phyloP scores from a whole-genome alignment of 495 filamentous ascomycete genomes.

The Oleoguttula mirabilis region DNA sequence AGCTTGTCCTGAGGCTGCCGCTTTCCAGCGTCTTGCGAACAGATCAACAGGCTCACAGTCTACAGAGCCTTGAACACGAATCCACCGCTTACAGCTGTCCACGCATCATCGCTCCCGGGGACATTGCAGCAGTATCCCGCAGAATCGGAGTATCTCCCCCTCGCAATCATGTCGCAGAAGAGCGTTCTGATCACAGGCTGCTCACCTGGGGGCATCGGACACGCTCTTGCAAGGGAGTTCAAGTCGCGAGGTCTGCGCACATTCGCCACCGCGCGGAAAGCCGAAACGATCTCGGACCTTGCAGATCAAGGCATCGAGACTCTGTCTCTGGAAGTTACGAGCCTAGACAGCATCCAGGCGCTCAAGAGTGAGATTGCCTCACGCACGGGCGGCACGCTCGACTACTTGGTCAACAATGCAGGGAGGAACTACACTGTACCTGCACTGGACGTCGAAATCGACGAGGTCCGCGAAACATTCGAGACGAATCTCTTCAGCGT shows the following conservation, averaged over 20 bases:
- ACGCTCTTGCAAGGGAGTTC: slow-evolving; percentile 46
- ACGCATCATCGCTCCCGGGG: too few relatives aligned
- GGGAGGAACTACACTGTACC: slow-evolving; percentile 50
- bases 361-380: slow-evolving; percentile 35
- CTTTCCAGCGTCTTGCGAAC: too few relatives aligned
- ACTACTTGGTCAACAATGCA: slow-evolving; percentile 54
- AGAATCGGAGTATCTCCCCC: too few relatives aligned
- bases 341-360: slow-evolving; percentile 34
- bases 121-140: too few relatives aligned
- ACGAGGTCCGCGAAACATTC: slow-evolving; percentile 41
- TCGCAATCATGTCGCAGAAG: too few relatives aligned
- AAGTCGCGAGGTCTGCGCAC: slow-evolving; percentile 39
- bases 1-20: too few relatives aligned
- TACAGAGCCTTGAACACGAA: too few relatives aligned
- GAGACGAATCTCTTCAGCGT: slow-evolving; percentile 50
- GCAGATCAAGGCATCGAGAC: slow-evolving; percentile 40
- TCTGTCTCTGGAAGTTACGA: slow-evolving; percentile 41
- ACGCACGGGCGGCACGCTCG: slow-evolving; percentile 37
- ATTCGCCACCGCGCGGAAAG: slow-evolving; percentile 45
- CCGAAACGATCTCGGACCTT: slow-evolving; percentile 37
- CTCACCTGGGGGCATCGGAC: slow-evolving; percentile 47
- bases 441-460: slow-evolving; percentile 42
- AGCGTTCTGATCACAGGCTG: slow-evolving; percentile 24
- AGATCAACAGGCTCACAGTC: too few relatives aligned
- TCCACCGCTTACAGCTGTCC: too few relatives aligned